Conservation (phyloP, 2,329 filamentous ascomycete species). For the Penicillium polonicum region DNA sequence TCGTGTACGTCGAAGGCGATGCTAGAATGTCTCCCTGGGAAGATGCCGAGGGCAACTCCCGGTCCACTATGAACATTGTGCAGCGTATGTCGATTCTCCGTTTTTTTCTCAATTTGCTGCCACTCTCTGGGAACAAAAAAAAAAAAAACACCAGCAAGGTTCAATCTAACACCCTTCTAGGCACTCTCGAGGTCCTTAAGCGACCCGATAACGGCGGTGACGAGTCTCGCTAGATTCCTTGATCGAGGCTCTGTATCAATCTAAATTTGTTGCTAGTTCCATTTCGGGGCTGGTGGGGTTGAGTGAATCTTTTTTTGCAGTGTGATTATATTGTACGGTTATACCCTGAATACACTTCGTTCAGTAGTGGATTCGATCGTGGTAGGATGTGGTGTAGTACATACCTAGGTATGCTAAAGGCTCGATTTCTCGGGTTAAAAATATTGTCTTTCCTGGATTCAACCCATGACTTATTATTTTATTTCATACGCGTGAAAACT, state of each 20-base stretch:
- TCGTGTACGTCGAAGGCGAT: slow-evolving; percentile 83
- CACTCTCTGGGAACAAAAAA: background rate
- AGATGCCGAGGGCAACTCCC: slow-evolving; percentile 67
- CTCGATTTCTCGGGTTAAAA: background rate
- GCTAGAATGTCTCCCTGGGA: slow-evolving; percentile 66
- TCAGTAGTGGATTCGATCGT: background rate
- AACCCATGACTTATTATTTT: background rate
- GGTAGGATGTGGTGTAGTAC: background rate
- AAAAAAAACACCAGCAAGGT: too few relatives aligned
- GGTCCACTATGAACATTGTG: slow-evolving; percentile 64
- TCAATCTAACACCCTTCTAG: slow-evolving; percentile 18
- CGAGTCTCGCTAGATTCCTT: slow-evolving; percentile 13
- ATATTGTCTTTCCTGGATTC: background rate
- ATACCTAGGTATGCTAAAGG: background rate
- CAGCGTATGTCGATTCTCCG: slow-evolving; percentile 64
- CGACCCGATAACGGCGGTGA: slow-evolving; percentile 24
- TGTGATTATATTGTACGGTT: slow-evolving; percentile 28
- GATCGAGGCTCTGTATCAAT: background rate
- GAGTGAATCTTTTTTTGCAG: slow-evolving; percentile 7
- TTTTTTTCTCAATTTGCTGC: background rate
- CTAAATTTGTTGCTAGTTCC: background rate
- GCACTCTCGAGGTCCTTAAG: slow-evolving; percentile 36
- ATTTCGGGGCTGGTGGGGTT: background rate
- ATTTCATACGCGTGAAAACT: background rate
- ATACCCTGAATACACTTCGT: slow-evolving; percentile 32